Evolutionary conservation across 805 yeast species (phyloP).

Genomic region (Candida endomychidarum): DNA sequence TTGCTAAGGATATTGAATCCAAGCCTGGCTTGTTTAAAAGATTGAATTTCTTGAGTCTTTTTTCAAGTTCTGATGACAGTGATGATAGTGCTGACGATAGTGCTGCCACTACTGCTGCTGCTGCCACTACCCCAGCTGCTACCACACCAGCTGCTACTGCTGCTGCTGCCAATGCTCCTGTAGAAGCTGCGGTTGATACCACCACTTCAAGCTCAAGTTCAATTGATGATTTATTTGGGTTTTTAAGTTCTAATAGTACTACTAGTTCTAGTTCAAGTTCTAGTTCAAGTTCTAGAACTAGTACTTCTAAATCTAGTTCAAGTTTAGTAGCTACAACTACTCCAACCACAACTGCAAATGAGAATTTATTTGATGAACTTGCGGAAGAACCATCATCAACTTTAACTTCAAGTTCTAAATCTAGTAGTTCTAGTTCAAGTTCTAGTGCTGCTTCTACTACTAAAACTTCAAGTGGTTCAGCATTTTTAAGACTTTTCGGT

Average conservation of each 20-base stretch:
- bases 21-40: constrained; percentile 15
- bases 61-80: background rate
- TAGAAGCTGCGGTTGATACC: constrained; percentile 2
- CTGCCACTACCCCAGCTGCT: constrained; percentile 5
- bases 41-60: constrained; percentile 12
- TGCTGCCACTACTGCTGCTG: constrained; percentile 1
- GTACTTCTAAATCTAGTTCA: constrained; percentile 13
- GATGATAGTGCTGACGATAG: constrained; percentile 6
- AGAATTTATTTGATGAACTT: background rate
- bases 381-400: constrained; percentile 5
- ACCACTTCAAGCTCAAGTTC: background rate
- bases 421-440: constrained; percentile 15
- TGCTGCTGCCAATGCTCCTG: constrained; percentile 8
- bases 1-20: constrained; percentile 13
- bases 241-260: constrained; percentile 12
- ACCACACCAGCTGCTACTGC: background rate
- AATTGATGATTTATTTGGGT: background rate
- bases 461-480: constrained; percentile 8
- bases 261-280: constrained; percentile 17
- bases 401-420: constrained; percentile 14
- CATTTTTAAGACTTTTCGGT: constrained; percentile 5
- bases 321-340: constrained; percentile 11
- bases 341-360: constrained; percentile 1
- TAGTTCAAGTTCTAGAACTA: constrained; percentile 14
- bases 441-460: constrained; percentile 9